Percentiles rank a stretch among this genome's conserved stretches.
Conservation (phyloP, 2,329 filamentous ascomycete species). For the Chrysoporthe puriensis region DNA sequence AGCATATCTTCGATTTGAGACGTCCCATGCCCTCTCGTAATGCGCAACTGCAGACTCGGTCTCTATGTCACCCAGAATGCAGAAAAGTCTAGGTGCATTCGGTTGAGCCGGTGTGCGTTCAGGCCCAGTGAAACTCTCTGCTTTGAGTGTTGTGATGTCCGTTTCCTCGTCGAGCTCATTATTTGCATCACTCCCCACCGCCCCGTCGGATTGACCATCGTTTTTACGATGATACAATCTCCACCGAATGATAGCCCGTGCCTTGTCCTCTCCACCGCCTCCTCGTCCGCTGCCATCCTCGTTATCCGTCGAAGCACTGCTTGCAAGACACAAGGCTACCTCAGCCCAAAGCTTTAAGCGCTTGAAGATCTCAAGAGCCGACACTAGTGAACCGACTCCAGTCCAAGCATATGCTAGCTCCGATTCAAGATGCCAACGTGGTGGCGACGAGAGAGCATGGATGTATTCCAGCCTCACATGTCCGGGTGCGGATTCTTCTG, state of each 20-base stretch:
- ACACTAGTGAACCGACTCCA: constrained; percentile 80
- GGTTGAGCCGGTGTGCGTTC: constrained; percentile 72
- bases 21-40: constrained; percentile 86
- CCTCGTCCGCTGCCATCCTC: constrained; percentile 60
- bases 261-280: constrained; percentile 74
- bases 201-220: constrained; percentile 24
- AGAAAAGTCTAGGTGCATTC: constrained; percentile 86
- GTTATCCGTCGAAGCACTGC: constrained; percentile 62
- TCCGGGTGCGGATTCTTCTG: constrained; percentile 77
- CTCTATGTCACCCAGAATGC: constrained; percentile 90
- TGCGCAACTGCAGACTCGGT: constrained; percentile 62
- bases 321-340: constrained; percentile 85
- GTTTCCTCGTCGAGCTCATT: constrained; percentile 56
- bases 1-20: constrained; percentile 79
- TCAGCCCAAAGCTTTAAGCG: constrained; percentile 93
- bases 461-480: constrained; percentile 80
- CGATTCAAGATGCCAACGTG: constrained; percentile 90
- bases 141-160: constrained; percentile 61
- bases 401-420: constrained; percentile 95
- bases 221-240: constrained; percentile 73
- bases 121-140: constrained; percentile 59
- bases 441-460: constrained; percentile 80
- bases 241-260: constrained; percentile 73
- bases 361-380: constrained; percentile 95
- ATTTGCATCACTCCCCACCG: constrained; percentile 37